phyloP scores from a whole-genome alignment of 345 rosid species.

The Odontarrhena argentea region DNA sequence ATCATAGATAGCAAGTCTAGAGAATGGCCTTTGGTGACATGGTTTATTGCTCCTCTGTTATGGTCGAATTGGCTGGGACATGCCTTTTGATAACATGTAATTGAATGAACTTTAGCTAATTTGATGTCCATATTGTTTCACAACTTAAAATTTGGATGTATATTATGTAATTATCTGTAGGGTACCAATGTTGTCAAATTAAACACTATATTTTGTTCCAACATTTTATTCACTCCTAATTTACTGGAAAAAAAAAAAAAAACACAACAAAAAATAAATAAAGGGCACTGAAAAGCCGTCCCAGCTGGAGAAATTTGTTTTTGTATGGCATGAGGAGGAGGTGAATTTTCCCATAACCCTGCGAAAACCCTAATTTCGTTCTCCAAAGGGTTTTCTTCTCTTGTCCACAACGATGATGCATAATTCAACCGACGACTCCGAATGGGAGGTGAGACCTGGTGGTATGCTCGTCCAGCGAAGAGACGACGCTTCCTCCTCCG shows the following conservation, averaged over 20 bases:
- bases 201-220: no score
- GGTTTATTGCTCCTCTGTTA: no score
- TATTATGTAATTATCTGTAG: background rate
- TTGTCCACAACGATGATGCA: slow-evolving; percentile 29
- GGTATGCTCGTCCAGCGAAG: slow-evolving; percentile 65
- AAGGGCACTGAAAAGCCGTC: background rate
- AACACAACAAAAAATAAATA: background rate
- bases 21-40: no score
- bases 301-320: background rate
- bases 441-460: slow-evolving; percentile 54
- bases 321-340: slow-evolving; percentile 13
- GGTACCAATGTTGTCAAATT: no score
- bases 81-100: no score
- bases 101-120: no score
- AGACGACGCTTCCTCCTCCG: slow-evolving; percentile 41
- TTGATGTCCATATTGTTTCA: no score
- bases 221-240: background rate
- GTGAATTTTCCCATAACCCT: slow-evolving; percentile 5
- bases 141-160: background rate
- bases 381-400: slow-evolving; percentile 3
- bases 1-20: no score
- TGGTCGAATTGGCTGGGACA: no score
- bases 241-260: background rate
- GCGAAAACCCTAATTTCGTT: slow-evolving; percentile 34
- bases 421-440: slow-evolving; percentile 38